These are phyloP conservation scores for Solanum hybrid DNA, from an alignment of 305 asterid genomes.

Conservation along the genomic window DNA sequence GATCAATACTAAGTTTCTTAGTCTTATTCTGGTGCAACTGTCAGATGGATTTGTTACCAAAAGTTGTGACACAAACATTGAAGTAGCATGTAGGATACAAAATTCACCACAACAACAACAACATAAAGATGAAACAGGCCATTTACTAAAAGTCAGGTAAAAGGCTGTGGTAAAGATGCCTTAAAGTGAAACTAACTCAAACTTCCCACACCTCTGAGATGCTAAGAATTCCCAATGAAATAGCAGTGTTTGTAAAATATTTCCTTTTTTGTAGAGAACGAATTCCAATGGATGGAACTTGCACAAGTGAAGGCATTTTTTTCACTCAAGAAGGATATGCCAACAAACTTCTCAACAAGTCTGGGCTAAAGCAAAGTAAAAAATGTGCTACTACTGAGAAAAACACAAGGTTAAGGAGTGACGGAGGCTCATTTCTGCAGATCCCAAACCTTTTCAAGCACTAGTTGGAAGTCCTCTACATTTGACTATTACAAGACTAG, in stretches of 20 bases:
- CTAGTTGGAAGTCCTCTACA: background rate
- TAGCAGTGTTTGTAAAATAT: background rate
- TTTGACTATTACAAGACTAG: background rate
- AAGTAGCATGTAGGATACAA: background rate
- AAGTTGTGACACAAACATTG: background rate
- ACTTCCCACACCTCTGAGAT: background rate
- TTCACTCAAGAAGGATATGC: constrained; percentile 6
- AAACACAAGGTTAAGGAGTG: background rate
- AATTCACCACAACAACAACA: background rate
- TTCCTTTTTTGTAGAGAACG: background rate
- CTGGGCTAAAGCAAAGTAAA: background rate
- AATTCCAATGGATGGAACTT: background rate
- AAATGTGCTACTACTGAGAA: background rate
- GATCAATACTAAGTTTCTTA: background rate
- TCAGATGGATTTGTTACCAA: background rate
- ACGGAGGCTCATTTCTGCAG: background rate
- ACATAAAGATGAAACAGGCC: background rate
- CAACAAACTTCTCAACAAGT: background rate
- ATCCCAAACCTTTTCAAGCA: background rate
- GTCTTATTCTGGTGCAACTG: background rate
- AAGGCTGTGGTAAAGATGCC: constrained; percentile 1
- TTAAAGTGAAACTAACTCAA: background rate
- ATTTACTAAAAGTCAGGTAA: background rate
- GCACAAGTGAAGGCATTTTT: background rate
- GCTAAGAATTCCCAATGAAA: background rate